Conservation (phyloP, 1,284 basidiomycete species). For the Tilletia indica region DNA sequence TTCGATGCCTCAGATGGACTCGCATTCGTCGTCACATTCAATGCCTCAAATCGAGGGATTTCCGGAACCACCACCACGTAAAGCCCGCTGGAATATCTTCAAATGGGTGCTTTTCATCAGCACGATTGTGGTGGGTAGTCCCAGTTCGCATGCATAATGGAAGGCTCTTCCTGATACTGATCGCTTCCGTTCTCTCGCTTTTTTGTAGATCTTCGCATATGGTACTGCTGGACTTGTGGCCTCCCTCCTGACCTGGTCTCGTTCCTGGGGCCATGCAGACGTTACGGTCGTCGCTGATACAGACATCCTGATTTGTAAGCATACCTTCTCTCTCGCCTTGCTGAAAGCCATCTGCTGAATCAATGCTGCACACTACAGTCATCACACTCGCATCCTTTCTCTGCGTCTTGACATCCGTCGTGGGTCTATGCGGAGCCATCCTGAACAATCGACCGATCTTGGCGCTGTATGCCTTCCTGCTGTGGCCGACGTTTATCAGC, state of each 20-base stretch:
- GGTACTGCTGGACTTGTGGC: slow-evolving; percentile 18
- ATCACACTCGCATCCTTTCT: slow-evolving; percentile 24
- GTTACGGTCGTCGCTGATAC: slow-evolving; percentile 22
- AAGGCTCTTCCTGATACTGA: too few species aligned
- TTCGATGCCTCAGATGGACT: neutral
- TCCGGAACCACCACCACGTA: slow-evolving; percentile 6
- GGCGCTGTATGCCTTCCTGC: slow-evolving; percentile 54
- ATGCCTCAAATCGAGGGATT: neutral
- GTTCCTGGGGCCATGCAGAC: slow-evolving; percentile 23
- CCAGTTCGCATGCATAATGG: too few species aligned
- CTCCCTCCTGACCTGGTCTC: slow-evolving; percentile 22
- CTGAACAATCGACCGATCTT: slow-evolving; percentile 55
- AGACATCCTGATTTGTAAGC: slow-evolving; percentile 25
- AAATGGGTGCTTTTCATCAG: slow-evolving; percentile 25
- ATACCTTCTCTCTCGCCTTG: neutral
- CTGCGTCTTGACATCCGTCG: slow-evolving; percentile 63
- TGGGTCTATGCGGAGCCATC: slow-evolving; percentile 48
- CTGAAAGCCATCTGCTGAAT: neutral
- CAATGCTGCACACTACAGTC: neutral
- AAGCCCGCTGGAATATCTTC: slow-evolving; percentile 22
- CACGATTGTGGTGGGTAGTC: slow-evolving; percentile 20
- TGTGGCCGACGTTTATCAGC: slow-evolving; percentile 53
- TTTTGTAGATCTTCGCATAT: slow-evolving; percentile 19
- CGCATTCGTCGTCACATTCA: neutral
- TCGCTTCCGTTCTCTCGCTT: neutral